Conservation (phyloP, 164 flowering plant genomes). For the Vitis amurensis region DNA sequence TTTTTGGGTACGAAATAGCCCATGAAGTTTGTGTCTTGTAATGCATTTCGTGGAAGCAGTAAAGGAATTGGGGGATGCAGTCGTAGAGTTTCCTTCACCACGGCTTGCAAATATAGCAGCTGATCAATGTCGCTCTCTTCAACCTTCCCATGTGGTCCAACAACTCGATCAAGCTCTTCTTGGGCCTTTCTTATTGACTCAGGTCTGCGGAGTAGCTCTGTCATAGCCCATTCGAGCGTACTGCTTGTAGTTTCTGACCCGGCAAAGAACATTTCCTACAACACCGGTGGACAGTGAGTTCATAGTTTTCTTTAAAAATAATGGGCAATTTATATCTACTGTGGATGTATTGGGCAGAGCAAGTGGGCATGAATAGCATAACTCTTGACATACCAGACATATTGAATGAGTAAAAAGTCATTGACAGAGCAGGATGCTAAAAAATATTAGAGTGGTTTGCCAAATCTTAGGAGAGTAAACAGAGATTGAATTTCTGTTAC, state of each 20-base stretch:
- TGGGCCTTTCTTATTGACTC: constrained; percentile 11
- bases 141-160: constrained; percentile 16
- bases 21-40: constrained; percentile 10
- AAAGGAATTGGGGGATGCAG: constrained; percentile 24
- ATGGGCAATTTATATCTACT: too few relatives aligned
- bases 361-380: too few relatives aligned
- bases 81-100: constrained; percentile 21
- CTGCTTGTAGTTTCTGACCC: constrained; percentile 30
- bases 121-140: constrained; percentile 20
- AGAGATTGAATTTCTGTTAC: not conserved
- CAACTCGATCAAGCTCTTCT: constrained; percentile 21
- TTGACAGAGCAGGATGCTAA: too few relatives aligned
- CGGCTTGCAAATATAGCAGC: constrained; percentile 18
- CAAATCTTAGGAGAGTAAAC: too few relatives aligned
- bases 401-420: too few relatives aligned
- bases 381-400: too few relatives aligned
- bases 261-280: constrained; percentile 19
- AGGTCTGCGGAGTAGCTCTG: constrained; percentile 25
- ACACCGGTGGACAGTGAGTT: not conserved
- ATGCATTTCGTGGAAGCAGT: constrained; percentile 21
- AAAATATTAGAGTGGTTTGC: too few relatives aligned
- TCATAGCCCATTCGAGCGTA: constrained; percentile 27
- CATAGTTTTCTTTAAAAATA: too few relatives aligned
- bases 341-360: too few relatives aligned
- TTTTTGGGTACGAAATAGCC: constrained; percentile 23